Base-by-base conservation (phyloP, 2,329 filamentous ascomycete species). In the Alternaria alternata region DNA sequence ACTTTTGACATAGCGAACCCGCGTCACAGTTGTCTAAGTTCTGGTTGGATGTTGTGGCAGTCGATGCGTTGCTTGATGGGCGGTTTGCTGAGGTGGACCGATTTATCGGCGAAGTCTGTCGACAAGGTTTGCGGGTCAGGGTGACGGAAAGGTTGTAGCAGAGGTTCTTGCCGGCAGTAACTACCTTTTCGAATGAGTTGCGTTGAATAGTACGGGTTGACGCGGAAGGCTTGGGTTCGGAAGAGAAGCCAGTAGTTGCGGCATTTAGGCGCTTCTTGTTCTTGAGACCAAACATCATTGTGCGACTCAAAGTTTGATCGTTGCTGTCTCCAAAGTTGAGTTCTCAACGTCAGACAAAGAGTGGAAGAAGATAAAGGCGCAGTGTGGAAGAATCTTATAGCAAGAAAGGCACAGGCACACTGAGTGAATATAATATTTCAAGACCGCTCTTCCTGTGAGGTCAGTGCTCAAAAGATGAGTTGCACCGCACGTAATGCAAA, bases 11-110 rank as follows among this genome's bases (percentile, higher is more conserved):
- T 14, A n/a, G 3, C 16, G 20, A 36, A 36, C 6, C 20, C 14
- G 30, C 20, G 18, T 36, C 26, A n/a, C 46, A 49, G 32, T n/a
- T 20, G 20, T 38, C 32, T 49, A 16, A 16, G 20, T 16, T 36
- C 14, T 49, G 46, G 16, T 46, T n/a, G 8, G n/a, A 46, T 18
- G 26, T 24, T 7, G 46, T 36, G 8, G 32, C 46, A 16, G 20
- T 49, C 30, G 46, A 36, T 22, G 32, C 9, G 46, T 49, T 34
- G 32, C 46, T 49, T 49, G 46, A 20, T 49, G n/a, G 32, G 38
- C 14, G 46, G 22, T 24, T n/a, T 14, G 46, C 30, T 6, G 32
- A 36, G 46, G 22, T 18, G 14, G 32, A 24, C 30, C 18, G 14
- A 6, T 49, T n/a, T 12, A 20, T 38, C 32, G 32, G 14, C 22